Base-by-base conservation (phyloP, 305 asterid genomes). In the Rubia peregrina region DNA sequence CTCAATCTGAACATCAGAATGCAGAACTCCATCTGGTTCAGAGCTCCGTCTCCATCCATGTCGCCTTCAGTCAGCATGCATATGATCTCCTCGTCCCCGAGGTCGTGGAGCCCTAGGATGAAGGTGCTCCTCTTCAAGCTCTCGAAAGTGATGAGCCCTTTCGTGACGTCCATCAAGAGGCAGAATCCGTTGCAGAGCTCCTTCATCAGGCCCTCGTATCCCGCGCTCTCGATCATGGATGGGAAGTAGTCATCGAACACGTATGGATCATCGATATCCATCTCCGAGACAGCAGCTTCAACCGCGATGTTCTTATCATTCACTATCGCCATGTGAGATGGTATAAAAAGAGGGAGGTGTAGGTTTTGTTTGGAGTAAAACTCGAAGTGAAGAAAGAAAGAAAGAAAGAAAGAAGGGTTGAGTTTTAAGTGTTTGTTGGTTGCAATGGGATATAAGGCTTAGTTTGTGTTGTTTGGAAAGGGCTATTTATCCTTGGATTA, bases 1-100 rank as follows among this genome's bases (percentile, higher is more conserved):
- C 84, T 80, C 43, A 80, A 53, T 60, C 79, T 77, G 61, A 74
- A 77, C 84, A 80, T 80, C 80, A 76, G 83, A 24, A 69, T 61
- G 59, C 79, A 76, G 60, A 79, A 79, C 77, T 79, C 82, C 79
- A 75, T 72, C 26, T 79, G 82, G 64, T 79, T 79, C 42, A 79
- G 67, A 63, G 82, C 82, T 22, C 82, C 82, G 44, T 79, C 82
- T 44, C 82, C 82, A 68, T 79, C 82, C 71, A 75, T 64, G 42
- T 79, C 82, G 1, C 80, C 82, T 64, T 79, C 82, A 2, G 79
- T 74, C 72, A 79, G 68, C 82, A 79, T 79, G 73, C 74, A 79
- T 14, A 79, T 36, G 13, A 79, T 76, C 11, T 79, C 82, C 3
- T 79, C 82, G 53, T 79, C 82, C 62, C 67, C 51, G 22, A 80